Base-by-base conservation (phyloP, 2,329 filamentous ascomycete species). In the Zopfia rhizophila region DNA sequence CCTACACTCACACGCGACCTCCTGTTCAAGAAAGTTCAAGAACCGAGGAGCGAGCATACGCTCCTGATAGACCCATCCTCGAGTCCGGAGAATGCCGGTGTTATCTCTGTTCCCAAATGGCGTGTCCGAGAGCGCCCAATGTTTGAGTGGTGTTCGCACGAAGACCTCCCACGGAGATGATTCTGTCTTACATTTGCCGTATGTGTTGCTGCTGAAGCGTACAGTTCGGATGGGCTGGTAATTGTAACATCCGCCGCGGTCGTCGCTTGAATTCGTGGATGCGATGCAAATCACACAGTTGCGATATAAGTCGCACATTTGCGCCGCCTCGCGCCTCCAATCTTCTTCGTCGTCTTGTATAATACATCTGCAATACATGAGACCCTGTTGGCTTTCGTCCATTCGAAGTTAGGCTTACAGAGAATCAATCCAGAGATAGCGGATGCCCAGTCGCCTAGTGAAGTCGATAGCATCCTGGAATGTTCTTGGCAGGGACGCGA, bases 271-370 rank as follows among this genome's bases (percentile, higher is more conserved):
- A 46, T 58, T 53, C 12, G 60, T 54, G 8, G 61, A 61, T 4
- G 53, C 53, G 16, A 66, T 56, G 8, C 53, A 65, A 2, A 63
- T 19, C 3, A 25, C 30, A 3, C 60, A 59, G 18, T 55, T 50
- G n/a, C 46, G 52, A 44, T 65, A 67, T 1, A 67, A 51, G 27
- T 54, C 49, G 23, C 55, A 53, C 62, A 67, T 67, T 2, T 52
- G 55, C 11, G 53, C 55, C 13, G 58, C 56, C 36, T 67, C 59
- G 2, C 45, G 39, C 14, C 44, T 38, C 63, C 62, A 67, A 31
- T 67, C 63, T 11, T 44, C 46, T 7, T 31, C 37, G 18, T 46
- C 33, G 18, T 62, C 55, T 45, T 63, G 60, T 7, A 61, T 52
- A 29, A 65, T 65, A 27, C 51, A n/a, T n/a, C 50, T 44, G 17